phyloP scores from a whole-genome alignment of 495 filamentous ascomycete genomes.

The Pyrenopolyporus hunteri region DNA sequence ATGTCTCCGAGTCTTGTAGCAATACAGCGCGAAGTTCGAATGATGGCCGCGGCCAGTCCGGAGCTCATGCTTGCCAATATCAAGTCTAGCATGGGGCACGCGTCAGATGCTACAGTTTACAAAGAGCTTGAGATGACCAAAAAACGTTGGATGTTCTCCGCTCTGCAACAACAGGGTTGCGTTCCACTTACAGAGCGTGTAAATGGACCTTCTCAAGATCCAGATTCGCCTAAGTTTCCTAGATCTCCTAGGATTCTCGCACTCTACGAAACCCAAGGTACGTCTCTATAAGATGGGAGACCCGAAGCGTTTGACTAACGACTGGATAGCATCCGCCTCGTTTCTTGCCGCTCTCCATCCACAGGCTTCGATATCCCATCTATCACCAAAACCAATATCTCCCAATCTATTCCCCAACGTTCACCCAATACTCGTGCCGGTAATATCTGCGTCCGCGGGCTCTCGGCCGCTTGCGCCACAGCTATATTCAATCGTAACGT shows the following conservation, averaged over 20 bases:
- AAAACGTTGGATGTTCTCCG: conserved; percentile 54
- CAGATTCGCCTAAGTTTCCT: conserved; percentile 16
- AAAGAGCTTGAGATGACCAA: conserved; percentile 49
- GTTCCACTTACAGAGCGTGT: conserved; percentile 16
- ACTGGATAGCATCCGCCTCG: conserved; percentile 45
- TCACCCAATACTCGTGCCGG: conserved; percentile 42
- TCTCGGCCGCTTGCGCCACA: conserved; percentile 44
- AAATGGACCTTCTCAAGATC: conserved; percentile 13
- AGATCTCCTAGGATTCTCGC: conserved; percentile 43
- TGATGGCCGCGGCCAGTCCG: conserved; percentile 52
- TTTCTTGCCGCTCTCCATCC: conserved; percentile 49
- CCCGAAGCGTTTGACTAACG: conserved; percentile 26
- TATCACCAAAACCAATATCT: conserved; percentile 46
- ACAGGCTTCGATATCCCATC: conserved; percentile 40
- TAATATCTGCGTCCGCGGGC: conserved; percentile 38
- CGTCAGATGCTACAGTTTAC: conserved; percentile 47
- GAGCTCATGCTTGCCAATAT: conserved; percentile 53
- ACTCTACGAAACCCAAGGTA: conserved; percentile 53
- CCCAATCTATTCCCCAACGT: conserved; percentile 47
- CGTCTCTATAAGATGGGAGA: not conserved
- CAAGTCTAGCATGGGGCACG: conserved; percentile 49
- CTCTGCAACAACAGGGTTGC: conserved; percentile 41
- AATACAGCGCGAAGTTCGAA: conserved; percentile 48
- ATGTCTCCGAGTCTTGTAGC: conserved; percentile 40
- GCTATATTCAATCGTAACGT: conserved; percentile 44